A percentile compares a stretch with the other conserved stretches of the same genome.
phyloP scores from a whole-genome alignment of 2,329 filamentous ascomycete genomes.

The Colletotrichum orchidophilum region DNA sequence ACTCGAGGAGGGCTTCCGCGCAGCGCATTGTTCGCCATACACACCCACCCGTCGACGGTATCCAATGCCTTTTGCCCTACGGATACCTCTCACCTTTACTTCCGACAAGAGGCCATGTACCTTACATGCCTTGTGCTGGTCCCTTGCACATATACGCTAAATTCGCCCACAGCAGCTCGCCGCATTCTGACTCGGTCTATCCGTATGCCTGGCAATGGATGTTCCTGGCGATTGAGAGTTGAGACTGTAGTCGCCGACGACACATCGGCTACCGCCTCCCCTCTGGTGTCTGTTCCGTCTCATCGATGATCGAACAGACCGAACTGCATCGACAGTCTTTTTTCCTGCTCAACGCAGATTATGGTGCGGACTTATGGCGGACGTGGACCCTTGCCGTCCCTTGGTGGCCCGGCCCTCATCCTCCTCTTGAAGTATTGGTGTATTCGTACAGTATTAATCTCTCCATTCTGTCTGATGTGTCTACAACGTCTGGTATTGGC shows the following conservation, averaged over 20 bases:
- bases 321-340: neutral
- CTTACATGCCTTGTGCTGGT: neutral
- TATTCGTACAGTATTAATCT: neutral
- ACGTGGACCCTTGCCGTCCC: neutral
- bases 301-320: neutral
- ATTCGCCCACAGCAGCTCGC: neutral
- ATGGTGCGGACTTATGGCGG: neutral
- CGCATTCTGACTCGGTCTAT: neutral
- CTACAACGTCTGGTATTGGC: neutral
- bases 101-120: slow-evolving; percentile 1
- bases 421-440: neutral
- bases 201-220: neutral
- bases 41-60: neutral
- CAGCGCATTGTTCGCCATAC: slow-evolving; percentile 21
- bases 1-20: neutral
- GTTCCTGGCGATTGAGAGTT: neutral
- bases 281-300: slow-evolving; percentile 2
- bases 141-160: neutral
- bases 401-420: neutral
- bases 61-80: neutral
- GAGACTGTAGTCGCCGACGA: slow-evolving; percentile 1
- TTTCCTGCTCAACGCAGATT: neutral
- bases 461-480: neutral
- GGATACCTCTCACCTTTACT: slow-evolving; percentile 1
- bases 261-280: slow-evolving; percentile 5